These are phyloP conservation scores for Bryoglossum gracile DNA, from an alignment of 495 filamentous ascomycete genomes.

Conservation along the genomic window DNA sequence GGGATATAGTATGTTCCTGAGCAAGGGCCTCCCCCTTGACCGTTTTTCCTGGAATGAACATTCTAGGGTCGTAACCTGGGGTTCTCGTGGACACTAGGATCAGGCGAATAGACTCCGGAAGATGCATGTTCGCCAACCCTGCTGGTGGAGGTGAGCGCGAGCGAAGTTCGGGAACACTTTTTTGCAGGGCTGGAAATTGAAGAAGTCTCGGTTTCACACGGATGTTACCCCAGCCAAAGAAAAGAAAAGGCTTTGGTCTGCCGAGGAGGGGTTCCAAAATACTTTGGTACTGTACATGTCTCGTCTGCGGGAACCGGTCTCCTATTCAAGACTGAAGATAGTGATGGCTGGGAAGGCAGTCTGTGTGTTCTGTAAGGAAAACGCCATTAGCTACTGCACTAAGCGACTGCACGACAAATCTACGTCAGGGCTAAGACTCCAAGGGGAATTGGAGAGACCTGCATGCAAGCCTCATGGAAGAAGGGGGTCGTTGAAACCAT, in stretches of 20 bases:
- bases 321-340: too few relatives aligned
- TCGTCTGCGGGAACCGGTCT: too few relatives aligned
- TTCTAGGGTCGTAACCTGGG: constrained; percentile 14
- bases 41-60: neutral
- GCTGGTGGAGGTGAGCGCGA: constrained; percentile 3
- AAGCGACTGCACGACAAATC: too few relatives aligned
- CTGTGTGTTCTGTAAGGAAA: too few relatives aligned
- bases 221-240: constrained; percentile 1
- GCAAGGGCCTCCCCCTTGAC: neutral
- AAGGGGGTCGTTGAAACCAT: too few relatives aligned
- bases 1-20: neutral
- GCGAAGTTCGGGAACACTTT: neutral
- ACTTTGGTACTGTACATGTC: too few relatives aligned
- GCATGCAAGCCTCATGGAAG: too few relatives aligned
- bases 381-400: too few relatives aligned
- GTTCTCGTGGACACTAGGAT: constrained; percentile 23
- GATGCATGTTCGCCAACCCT: constrained; percentile 17
- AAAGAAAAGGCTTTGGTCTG: neutral
- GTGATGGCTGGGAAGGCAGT: too few relatives aligned
- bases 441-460: too few relatives aligned
- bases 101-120: constrained; percentile 7
- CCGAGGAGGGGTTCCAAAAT: too few relatives aligned
- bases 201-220: constrained; percentile 8
- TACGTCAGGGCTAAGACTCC: too few relatives aligned
- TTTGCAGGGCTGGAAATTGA: constrained; percentile 16